Conservation (phyloP, 1,284 basidiomycete genomes). For the Stereum hirsutum region DNA sequence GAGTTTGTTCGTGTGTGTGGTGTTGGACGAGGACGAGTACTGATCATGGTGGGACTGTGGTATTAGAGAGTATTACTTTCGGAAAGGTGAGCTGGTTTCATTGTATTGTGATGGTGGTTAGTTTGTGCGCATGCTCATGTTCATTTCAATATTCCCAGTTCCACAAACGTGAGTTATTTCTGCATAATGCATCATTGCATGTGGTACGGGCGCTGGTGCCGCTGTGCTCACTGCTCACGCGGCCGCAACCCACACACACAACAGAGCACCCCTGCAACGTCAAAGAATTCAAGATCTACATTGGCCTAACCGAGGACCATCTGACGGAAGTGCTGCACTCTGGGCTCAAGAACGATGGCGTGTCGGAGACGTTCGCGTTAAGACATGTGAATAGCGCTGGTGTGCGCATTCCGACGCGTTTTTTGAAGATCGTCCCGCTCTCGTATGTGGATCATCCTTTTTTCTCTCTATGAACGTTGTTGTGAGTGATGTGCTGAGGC, state of each 20-base stretch:
- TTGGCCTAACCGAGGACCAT: conserved; percentile 52
- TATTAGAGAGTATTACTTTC: conserved; percentile 65
- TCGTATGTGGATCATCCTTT: conserved; percentile 38
- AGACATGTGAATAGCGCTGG: conserved; percentile 44
- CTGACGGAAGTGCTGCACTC: conserved; percentile 57
- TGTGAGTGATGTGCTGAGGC: background rate
- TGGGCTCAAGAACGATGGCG: conserved; percentile 53
- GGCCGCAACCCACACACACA: conserved; percentile 3
- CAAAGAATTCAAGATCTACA: conserved; percentile 68
- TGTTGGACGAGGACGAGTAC: no score
- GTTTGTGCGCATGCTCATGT: no score
- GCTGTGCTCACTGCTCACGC: no score
- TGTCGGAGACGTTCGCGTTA: conserved; percentile 54
- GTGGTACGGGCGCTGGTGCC: no score
- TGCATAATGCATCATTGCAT: no score
- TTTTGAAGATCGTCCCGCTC: conserved; percentile 63
- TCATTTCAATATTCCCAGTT: conserved; percentile 29
- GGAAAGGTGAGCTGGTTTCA: conserved; percentile 50
- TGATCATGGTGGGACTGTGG: no score
- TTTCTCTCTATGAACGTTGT: background rate
- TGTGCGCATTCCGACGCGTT: conserved; percentile 52
- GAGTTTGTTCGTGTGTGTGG: conserved; percentile 31
- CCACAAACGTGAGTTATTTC: conserved; percentile 40
- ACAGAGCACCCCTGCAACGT: conserved; percentile 73
- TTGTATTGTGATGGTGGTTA: conserved; percentile 1